Conservation (phyloP, 139 green algal species). For the Medakamo hakoo region DNA sequence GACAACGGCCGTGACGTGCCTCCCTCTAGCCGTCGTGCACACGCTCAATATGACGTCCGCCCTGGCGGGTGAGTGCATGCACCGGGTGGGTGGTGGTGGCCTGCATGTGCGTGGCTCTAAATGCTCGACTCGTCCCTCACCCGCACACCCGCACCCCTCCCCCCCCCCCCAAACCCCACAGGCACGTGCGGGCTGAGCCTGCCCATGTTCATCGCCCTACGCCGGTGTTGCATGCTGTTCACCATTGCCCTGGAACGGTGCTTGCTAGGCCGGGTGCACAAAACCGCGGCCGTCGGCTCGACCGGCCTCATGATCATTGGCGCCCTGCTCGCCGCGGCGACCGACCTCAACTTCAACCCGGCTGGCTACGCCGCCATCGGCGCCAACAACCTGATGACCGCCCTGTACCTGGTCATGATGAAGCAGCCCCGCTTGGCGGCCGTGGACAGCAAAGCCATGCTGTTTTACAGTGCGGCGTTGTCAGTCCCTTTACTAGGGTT, state of each 20-base stretch:
- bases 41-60: slow-evolving; percentile 44
- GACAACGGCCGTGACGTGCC: slow-evolving; percentile 9
- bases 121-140: too few species aligned
- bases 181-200: slow-evolving; percentile 49
- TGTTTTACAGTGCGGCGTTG: slow-evolving; percentile 24
- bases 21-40: slow-evolving; percentile 44
- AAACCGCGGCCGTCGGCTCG: slow-evolving; percentile 23
- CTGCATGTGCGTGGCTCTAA: too few species aligned
- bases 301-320: slow-evolving; percentile 44
- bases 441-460: slow-evolving; percentile 2
- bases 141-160: too few species aligned
- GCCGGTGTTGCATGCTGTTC: slow-evolving; percentile 49
- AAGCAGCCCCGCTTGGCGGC: too few species aligned
- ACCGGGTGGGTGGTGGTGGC: too few species aligned
- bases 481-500: slow-evolving; percentile 10
- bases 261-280: slow-evolving; percentile 36
- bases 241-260: slow-evolving; percentile 44
- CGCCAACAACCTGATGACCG: slow-evolving; percentile 45
- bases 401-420: slow-evolving; percentile 50
- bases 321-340: slow-evolving; percentile 39
- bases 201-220: slow-evolving; percentile 61
- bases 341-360: slow-evolving; percentile 43
- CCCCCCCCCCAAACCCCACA: too few species aligned
- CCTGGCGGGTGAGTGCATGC: slow-evolving; percentile 25
- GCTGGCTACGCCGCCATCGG: slow-evolving; percentile 42